Conservation (phyloP, 2,329 filamentous ascomycete genomes). For the Grosmannia penicillata region DNA sequence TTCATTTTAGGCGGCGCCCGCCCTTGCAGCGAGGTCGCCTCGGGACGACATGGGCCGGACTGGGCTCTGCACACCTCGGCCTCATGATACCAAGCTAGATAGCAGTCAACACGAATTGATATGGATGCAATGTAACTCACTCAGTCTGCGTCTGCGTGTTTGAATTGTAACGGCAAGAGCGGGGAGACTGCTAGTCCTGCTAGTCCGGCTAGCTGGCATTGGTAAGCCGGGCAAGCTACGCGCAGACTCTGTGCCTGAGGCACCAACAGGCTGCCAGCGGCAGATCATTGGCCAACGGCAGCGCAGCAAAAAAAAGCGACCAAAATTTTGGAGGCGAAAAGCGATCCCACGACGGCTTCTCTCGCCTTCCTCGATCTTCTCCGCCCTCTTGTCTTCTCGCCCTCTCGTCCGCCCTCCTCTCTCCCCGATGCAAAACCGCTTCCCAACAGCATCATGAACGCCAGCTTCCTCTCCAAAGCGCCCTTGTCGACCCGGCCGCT, state of each 20-base stretch:
- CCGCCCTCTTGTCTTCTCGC: neutral
- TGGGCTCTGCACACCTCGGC: too few relatives aligned
- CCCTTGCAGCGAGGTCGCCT: too few relatives aligned
- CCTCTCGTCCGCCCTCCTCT: neutral
- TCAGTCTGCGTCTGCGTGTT: too few relatives aligned
- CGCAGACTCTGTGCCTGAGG: conserved; percentile 1
- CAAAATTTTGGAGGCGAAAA: conserved; percentile 3
- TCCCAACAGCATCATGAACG: conserved; percentile 15
- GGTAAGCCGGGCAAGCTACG: neutral
- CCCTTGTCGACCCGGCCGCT: conserved; percentile 17
- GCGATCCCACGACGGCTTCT: neutral
- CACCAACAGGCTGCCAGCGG: neutral
- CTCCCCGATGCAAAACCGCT: neutral
- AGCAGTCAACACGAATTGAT: too few relatives aligned
- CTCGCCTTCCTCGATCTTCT: neutral
- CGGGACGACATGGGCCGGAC: too few relatives aligned
- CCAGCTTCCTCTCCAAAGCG: conserved; percentile 19
- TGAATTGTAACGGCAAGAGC: too few relatives aligned
- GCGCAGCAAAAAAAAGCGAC: neutral
- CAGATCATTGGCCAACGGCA: conserved; percentile 1
- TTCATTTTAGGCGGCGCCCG: neutral
- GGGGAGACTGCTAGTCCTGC: too few relatives aligned
- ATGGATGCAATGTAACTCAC: too few relatives aligned
- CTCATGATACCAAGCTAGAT: too few relatives aligned
- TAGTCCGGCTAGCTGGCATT: neutral